Evolutionary conservation across 345 rosid genomes (phyloP), one percentile per base, ranked within the genome.

Genomic region (Gynandropsis gynandra): DNA sequence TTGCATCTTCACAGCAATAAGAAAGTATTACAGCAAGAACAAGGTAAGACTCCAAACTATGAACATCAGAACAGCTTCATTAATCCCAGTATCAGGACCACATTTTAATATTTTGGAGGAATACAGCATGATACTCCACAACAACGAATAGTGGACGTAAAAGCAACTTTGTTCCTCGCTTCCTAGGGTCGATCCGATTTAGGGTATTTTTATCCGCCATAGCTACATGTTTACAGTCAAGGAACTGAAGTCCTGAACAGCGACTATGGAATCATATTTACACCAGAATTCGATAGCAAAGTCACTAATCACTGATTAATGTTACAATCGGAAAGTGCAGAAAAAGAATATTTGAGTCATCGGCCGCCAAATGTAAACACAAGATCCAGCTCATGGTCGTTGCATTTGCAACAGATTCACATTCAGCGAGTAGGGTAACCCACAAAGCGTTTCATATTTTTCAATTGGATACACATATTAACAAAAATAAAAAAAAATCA

Each of bases 1-100:
- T 47, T 85, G 89, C 95, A 92, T 78, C 98, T 92, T 61, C 15
- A 59, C 39, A 37, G 10, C 16, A 44, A 17, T 35, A 53, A 21
- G 56, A 40, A 51, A 64, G 54, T 20, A 42, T 7, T 18, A 32
- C 10, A 10, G 21, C 15, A 0, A 0, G 21, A 17, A 13, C 29
- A 18, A 11, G 17, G 16, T 45, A 20, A 27, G 14, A 24, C 29
- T 24, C 4, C 2, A 5, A 24, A 48, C 37, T 42, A 21, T n/a
- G 15, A 33, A 44, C 32, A 27, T 13, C 21, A 56, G 20, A 18
- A 42, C 42, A 49, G 16, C 20, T 47, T 18, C 13, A 56, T 41
- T 11, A 19, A 18, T 20, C 13, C 16, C 34, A 9, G 47, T 12
- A 55, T 10, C 24, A 7, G 29, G 41, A 45, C 9, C 39, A 31